Base-by-base conservation (phyloP, 2,329 filamentous ascomycete genomes). In the Neofusicoccum cordaticola region DNA sequence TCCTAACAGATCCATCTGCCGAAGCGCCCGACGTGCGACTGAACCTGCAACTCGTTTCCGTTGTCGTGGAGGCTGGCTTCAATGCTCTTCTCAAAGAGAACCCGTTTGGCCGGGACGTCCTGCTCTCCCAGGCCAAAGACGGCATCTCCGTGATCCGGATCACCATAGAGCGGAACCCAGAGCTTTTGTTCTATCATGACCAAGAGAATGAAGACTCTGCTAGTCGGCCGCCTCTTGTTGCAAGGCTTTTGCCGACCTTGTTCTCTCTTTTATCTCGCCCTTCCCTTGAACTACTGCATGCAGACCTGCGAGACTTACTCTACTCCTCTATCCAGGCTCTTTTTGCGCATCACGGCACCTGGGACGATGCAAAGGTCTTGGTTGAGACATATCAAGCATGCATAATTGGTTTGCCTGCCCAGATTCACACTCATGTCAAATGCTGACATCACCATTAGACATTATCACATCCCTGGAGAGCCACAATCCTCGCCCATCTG, bases 41-140 rank as follows among this genome's bases (percentile, higher is more conserved):
- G 74, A 94, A 96, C 70, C 90, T 93, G 71, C 90, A 93, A 77
- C 85, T 97, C 57, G 88, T 97, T 61, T 93, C 91, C 72, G 90
- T 97, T 67, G 90, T 95, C 70, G 84, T 90, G 57, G 89, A 91
- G 72, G 90, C 92, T 65, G 90, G 92, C 22, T 81, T 97, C 12
- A 90, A 93, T 69, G 84, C 83, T 50, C 82, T 91, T 52, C 83
- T 84, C 68, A 83, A 86, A 72, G 86, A 92, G 70, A 86, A 93
- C 69, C 88, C 87, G 2, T 90, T 93, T 73, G 82, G 86, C 65
- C 80, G 86, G 68, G 81, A 82, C 39, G 79, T 85, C 64, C 77
- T 88, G 47, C 79, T 84, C 34, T 77, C 83, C 51, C 88, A 91
- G 70, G 87, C 86, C 1, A 76, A 85, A 41, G 89, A 92, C 72